phyloP scores from a whole-genome alignment of 192 early-diverging fungal species.

The Neocallimastix lanati region DNA sequence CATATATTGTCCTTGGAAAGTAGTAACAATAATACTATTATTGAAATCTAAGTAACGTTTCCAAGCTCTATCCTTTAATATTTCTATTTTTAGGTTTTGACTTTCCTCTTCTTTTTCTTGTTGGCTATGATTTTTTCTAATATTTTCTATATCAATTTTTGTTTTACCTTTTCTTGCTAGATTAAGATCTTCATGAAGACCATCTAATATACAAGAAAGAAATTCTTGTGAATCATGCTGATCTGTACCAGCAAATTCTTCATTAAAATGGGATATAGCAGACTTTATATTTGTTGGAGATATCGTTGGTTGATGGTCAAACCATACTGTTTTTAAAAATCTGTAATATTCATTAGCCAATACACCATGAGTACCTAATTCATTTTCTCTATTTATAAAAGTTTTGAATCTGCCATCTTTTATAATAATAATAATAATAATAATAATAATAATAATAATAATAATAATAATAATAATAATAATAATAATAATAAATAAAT shows the following conservation, averaged over 20 bases:
- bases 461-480: too few species aligned
- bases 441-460: neutral
- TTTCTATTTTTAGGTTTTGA: slow-evolving; percentile 12
- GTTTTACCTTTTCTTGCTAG: slow-evolving; percentile 19
- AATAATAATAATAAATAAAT: too few species aligned
- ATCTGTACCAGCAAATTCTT: slow-evolving; percentile 69
- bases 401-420: slow-evolving; percentile 26
- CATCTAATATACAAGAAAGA: slow-evolving; percentile 70
- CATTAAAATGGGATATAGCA: slow-evolving; percentile 50
- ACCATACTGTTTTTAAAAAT: slow-evolving; percentile 68
- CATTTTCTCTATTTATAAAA: slow-evolving; percentile 44
- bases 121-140: neutral
- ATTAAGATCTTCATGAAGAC: slow-evolving; percentile 85
- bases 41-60: slow-evolving; percentile 50
- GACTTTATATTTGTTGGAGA: slow-evolving; percentile 63
- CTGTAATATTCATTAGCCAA: slow-evolving; percentile 59
- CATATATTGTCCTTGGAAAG: slow-evolving; percentile 76
- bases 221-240: slow-evolving; percentile 98
- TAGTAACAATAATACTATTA: slow-evolving; percentile 62
- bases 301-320: slow-evolving; percentile 49
- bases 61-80: slow-evolving; percentile 29
- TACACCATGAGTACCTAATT: slow-evolving; percentile 45
- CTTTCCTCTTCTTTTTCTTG: slow-evolving; percentile 26
- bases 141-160: slow-evolving; percentile 13
- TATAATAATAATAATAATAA: slow-evolving; percentile 10